Evolutionary conservation across 1,284 basidiomycete genomes (phyloP), one percentile per base, ranked within the genome.

Genomic region (Golubevia sp.): DNA sequence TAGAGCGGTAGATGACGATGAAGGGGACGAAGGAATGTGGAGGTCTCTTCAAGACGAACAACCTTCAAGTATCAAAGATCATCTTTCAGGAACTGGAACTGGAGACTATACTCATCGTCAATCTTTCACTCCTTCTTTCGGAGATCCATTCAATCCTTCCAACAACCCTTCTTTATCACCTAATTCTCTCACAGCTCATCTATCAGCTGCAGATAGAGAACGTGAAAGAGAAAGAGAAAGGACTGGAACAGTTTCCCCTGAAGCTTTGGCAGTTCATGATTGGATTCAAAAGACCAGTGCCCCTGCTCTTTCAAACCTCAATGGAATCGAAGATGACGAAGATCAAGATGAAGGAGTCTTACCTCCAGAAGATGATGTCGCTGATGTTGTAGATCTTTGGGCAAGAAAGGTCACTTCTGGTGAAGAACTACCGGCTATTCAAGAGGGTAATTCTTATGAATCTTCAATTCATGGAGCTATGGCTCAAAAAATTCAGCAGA

Each of bases 341-440:
- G 67, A 58, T 5, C 38, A 61, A 23, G 60, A 56, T 15, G 64
- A 67, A 24, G 26, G 27, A 3, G 56, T 50, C n/a, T 44, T 54
- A 6, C 58, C 58, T 7, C 60, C 64, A 2, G 61, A 65, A 18
- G 62, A 65, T 21, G 70, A 59, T 25, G 70, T 62, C 8, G 64
- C 61, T 26, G 63, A 66, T 11, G 70, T 68, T 7, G 56, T 74
- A 24, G 61, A 51, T 30, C 48, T 66, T 15, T 66, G 63, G 63
- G 63, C 63, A 13, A 18, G 18, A 24, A 60, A 26, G 38, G 24
- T 54, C 52, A 48, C 58, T 55, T 25, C 44, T 26, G 49, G 25
- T 11, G n/a, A 55, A 24, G 21, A 48, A n/a, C 26, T 21, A 58
- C 58, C 3, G 63, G 11, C 38, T 8, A 44, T 44, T 44, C 38